phyloP scores from a whole-genome alignment of 805 yeast species.

The Lachancea sp. region DNA sequence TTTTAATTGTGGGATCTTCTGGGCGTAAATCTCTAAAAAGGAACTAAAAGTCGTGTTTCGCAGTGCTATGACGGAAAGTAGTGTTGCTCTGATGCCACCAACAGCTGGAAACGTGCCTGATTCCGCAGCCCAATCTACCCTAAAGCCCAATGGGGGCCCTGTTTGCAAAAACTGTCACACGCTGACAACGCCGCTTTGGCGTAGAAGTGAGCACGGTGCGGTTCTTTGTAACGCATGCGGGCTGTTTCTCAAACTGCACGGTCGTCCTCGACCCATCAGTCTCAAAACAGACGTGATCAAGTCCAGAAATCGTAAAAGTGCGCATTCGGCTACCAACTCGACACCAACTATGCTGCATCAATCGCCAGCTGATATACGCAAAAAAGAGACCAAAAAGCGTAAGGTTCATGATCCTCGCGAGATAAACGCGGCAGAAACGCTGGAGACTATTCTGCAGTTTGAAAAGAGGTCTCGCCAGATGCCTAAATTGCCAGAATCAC shows the following conservation, averaged over 20 bases:
- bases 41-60: too few relatives aligned
- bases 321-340: constrained; percentile 3
- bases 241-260: constrained; percentile 79
- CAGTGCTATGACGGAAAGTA: constrained; percentile 1
- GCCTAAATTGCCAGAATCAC: neutral
- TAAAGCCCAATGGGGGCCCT: constrained; percentile 37
- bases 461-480: constrained; percentile 4
- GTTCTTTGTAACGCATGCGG: constrained; percentile 96
- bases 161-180: constrained; percentile 88
- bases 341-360: constrained; percentile 9
- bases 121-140: neutral
- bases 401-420: constrained; percentile 28
- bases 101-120: neutral
- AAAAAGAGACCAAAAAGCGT: constrained; percentile 30
- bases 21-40: too few relatives aligned
- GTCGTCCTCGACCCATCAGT: constrained; percentile 86
- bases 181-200: constrained; percentile 90
- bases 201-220: constrained; percentile 86
- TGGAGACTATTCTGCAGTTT: constrained; percentile 14
- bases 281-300: constrained; percentile 89
- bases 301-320: constrained; percentile 69
- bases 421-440: constrained; percentile 28
- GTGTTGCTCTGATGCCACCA: constrained; percentile 2
- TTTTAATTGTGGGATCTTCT: too few relatives aligned
- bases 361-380: constrained; percentile 12